Base-by-base conservation (phyloP, 116 monocot species). In the Dioscorea cayenensis region DNA sequence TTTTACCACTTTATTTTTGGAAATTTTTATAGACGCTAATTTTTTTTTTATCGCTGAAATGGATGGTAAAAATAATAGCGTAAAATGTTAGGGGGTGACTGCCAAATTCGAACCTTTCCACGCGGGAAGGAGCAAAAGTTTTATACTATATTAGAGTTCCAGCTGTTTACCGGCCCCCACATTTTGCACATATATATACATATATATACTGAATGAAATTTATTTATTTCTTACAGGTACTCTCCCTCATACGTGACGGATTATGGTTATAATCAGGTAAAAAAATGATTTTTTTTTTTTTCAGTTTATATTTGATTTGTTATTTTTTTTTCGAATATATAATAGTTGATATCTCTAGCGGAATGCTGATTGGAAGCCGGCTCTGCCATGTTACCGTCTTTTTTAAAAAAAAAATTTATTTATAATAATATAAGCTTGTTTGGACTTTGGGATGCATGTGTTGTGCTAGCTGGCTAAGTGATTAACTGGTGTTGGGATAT, bases 211-310 rank as follows among this genome's bases (percentile, higher is more conserved):
- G 36, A 38, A 43, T 43, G 11, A 43, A 20, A 43, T 43, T 21
- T 72, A 59, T 25, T 25, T 25, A 62, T 48, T 51, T 14, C 14
- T 51, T 69, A 37, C 79, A 92, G 92, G 79, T 92, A 92, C 71
- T 69, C 89, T 35, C 86, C 92, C 0, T 81, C 85, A 23, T 92
- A 92, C 73, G 32, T 88, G 66, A 29, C 91, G 0, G 83, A 85
- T 43, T 50, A 83, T 70, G 74, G 83, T 64, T 91, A 88, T 79
- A 88, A 81, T 63, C 43, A 80, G 72, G 91, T 91, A 83, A 82
- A 35, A 28, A 36, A 3, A 49, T 50, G 13, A 6, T 51, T 28
- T n/a, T 43, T 58, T 62, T 62, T 62, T 36, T 38, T 38, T n/a
- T n/a, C n/a, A n/a, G 38, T 38, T 38, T 38, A 38, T 52, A 25